A percentile compares a stretch with the other conserved stretches of the same genome.
phyloP scores from a whole-genome alignment of 345 rosid species.

The Noccaea bulbosa region DNA sequence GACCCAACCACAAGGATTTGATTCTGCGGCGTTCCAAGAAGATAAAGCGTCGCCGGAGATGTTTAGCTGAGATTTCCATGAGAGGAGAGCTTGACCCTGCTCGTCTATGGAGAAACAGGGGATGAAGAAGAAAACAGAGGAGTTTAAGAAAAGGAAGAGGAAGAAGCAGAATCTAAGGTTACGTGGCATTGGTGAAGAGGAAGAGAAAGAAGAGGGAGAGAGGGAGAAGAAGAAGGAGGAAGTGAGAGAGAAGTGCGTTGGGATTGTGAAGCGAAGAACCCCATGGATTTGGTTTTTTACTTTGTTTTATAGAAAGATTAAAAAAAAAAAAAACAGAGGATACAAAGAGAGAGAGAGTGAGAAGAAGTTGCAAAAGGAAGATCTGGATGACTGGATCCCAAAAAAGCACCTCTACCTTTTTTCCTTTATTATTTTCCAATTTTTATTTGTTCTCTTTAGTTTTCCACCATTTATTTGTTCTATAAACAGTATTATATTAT shows the following conservation, averaged over 20 bases:
- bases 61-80: slow-evolving; percentile 78
- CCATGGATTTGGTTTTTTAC: slow-evolving; percentile 60
- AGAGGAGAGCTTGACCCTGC: slow-evolving; percentile 69
- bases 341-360: slow-evolving; percentile 21
- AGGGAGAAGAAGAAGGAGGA: slow-evolving; percentile 40
- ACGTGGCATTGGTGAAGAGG: slow-evolving; percentile 66
- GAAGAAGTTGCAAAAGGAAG: slow-evolving; percentile 47
- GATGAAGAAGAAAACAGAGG: slow-evolving; percentile 50
- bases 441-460: slow-evolving; percentile 15
- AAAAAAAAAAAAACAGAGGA: slow-evolving; percentile 45
- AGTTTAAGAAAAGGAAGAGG: slow-evolving; percentile 51
- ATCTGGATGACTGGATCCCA: slow-evolving; percentile 88
- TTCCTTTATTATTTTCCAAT: slow-evolving; percentile 25
- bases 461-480: slow-evolving; percentile 17
- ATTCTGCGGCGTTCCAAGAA: slow-evolving; percentile 65
- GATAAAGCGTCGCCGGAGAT: slow-evolving; percentile 51
- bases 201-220: slow-evolving; percentile 2
- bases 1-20: slow-evolving; percentile 74
- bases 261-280: slow-evolving; percentile 74
- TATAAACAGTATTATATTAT: no score
- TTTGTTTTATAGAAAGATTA: slow-evolving; percentile 69
- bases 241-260: slow-evolving; percentile 50
- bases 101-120: slow-evolving; percentile 65
- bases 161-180: slow-evolving; percentile 53
- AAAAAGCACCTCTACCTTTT: slow-evolving; percentile 46